phyloP scores from a whole-genome alignment of 306 rosid genomes.

The Lathyrus aphaca region DNA sequence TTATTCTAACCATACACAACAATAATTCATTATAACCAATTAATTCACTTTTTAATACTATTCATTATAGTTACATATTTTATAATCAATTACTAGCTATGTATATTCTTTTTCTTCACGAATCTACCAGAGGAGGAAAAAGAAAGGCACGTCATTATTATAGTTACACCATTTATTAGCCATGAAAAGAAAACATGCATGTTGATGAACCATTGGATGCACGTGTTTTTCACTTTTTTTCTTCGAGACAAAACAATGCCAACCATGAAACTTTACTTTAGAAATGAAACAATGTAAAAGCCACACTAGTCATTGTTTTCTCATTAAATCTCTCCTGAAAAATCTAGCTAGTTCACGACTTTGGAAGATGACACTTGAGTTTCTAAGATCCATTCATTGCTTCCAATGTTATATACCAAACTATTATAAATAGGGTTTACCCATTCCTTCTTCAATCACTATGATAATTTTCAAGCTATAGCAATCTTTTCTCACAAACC shows the following conservation, averaged over 20 bases:
- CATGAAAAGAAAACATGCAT: conserved; percentile 40
- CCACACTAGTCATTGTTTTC: conserved; percentile 39
- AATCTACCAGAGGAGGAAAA: neutral
- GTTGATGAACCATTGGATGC: conserved; percentile 25
- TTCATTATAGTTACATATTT: no score
- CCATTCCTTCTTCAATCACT: conserved; percentile 26
- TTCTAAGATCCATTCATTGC: conserved; percentile 55
- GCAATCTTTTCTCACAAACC: neutral
- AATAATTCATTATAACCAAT: no score
- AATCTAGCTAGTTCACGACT: conserved; percentile 56
- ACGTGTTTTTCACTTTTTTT: conserved; percentile 32
- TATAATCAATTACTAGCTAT: no score
- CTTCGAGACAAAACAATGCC: conserved; percentile 30
- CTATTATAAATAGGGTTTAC: conserved; percentile 56
- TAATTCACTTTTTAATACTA: no score
- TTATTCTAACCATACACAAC: no score
- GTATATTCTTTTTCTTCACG: neutral
- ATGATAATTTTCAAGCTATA: conserved; percentile 20
- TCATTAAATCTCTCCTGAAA: conserved; percentile 49
- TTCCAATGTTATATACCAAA: neutral
- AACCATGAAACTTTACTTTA: conserved; percentile 32
- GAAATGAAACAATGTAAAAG: conserved; percentile 35
- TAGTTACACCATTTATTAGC: conserved; percentile 16
- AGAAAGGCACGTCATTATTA: neutral
- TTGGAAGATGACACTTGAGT: conserved; percentile 53